Evolutionary conservation across 495 filamentous ascomycete genomes (phyloP).

Genomic region (Daldinia caldariorum): DNA sequence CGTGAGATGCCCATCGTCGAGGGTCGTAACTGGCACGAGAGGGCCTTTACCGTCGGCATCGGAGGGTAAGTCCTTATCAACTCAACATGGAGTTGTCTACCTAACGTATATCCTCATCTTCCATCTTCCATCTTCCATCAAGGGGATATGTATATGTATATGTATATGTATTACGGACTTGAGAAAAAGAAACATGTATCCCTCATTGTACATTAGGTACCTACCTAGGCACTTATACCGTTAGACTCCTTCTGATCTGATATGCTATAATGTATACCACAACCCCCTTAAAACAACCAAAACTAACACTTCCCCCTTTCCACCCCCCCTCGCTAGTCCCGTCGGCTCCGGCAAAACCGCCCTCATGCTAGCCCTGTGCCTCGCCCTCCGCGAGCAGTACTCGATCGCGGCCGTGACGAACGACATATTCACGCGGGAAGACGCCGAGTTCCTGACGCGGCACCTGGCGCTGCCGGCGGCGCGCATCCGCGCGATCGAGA

Average conservation of each 20-base stretch:
- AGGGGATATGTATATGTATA: too few relatives aligned
- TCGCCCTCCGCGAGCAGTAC: slow-evolving; percentile 76
- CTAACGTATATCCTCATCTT: not conserved
- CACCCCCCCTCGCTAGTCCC: slow-evolving; percentile 65
- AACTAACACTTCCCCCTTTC: not conserved
- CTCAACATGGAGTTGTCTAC: too few relatives aligned
- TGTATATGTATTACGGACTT: too few relatives aligned
- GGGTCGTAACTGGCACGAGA: slow-evolving; percentile 85
- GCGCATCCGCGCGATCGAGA: slow-evolving; percentile 95
- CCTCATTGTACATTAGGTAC: too few relatives aligned
- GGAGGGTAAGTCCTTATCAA: slow-evolving; percentile 95
- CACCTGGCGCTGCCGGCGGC: slow-evolving; percentile 81
- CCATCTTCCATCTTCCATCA: not conserved
- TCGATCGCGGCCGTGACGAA: slow-evolving; percentile 96
- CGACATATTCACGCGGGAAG: slow-evolving; percentile 99
- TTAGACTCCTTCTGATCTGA: too few relatives aligned
- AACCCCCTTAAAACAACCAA: too few relatives aligned
- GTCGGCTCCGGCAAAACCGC: slow-evolving; percentile 98
- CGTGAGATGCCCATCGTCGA: slow-evolving; percentile 95
- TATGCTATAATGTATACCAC: too few relatives aligned
- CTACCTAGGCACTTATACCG: too few relatives aligned
- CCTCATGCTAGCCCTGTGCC: slow-evolving; percentile 90
- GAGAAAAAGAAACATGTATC: too few relatives aligned
- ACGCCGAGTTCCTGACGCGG: slow-evolving; percentile 93
- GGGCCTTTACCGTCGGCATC: slow-evolving; percentile 95